These are phyloP conservation scores for Phaeotremella fagi DNA, from an alignment of 768 basidiomycete species.

Conservation along the genomic window DNA sequence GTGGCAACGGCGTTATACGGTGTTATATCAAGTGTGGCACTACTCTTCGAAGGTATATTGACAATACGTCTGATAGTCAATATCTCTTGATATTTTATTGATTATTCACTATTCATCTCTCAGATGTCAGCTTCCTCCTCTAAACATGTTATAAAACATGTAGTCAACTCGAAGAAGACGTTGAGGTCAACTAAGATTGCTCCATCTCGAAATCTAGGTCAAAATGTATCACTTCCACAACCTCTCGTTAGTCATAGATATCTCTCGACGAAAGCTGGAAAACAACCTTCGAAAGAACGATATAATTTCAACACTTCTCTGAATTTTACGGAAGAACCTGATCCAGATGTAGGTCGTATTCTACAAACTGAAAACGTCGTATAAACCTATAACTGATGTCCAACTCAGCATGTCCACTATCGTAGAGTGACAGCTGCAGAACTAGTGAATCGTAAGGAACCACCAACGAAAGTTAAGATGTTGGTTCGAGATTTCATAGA, in stretches of 20 bases:
- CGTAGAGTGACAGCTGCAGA: constrained; percentile 43
- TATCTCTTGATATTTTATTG: background rate
- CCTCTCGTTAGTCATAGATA: too few relatives aligned
- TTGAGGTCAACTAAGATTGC: too few relatives aligned
- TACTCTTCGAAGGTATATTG: too few relatives aligned
- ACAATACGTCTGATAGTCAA: too few relatives aligned
- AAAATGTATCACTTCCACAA: too few relatives aligned
- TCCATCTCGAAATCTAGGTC: too few relatives aligned
- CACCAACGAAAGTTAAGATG: constrained; percentile 83
- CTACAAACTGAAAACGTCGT: too few relatives aligned
- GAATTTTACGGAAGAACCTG: constrained; percentile 35
- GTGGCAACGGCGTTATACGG: background rate
- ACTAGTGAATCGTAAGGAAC: constrained; percentile 46
- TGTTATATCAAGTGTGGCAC: background rate
- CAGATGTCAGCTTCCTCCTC: background rate
- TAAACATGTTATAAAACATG: background rate
- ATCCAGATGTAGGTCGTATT: constrained; percentile 40
- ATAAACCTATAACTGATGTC: too few relatives aligned
- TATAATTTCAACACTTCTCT: constrained; percentile 47
- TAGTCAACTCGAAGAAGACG: background rate
- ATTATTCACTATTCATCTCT: background rate
- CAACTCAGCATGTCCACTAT: constrained; percentile 39
- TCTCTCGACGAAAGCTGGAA: background rate
- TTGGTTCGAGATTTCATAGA: constrained; percentile 94
- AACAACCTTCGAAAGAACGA: constrained; percentile 15